Conservation (phyloP, 2,329 filamentous ascomycete genomes). For the Fusarium ambrosium region DNA sequence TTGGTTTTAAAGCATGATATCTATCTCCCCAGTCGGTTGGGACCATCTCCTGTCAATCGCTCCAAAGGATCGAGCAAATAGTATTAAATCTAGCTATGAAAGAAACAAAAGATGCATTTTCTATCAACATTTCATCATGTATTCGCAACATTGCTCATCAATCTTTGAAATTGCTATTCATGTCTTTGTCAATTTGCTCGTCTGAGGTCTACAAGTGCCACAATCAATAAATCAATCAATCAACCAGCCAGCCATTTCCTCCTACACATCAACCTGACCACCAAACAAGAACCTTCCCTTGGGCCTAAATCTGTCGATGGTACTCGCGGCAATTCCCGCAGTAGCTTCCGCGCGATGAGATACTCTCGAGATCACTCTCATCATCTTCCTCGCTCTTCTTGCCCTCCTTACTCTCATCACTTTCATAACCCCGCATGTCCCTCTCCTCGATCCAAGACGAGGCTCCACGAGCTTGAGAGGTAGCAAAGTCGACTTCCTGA, state of each 20-base stretch:
- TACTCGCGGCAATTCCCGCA: conserved; percentile 24
- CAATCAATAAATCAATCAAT: background rate
- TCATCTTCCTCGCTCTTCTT: background rate
- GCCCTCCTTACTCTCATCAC: background rate
- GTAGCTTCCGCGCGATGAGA: conserved; percentile 4
- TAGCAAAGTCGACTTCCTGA: conserved; percentile 50
- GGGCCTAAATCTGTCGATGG: conserved; percentile 13
- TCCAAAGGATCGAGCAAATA: conserved; percentile 15
- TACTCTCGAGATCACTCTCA: conserved; percentile 27
- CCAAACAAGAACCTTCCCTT: background rate
- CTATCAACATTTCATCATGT: background rate
- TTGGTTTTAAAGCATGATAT: conserved; percentile 21
- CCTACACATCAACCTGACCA: background rate
- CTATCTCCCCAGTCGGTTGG: conserved; percentile 12
- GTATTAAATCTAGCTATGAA: background rate
- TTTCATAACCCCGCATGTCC: conserved; percentile 37
- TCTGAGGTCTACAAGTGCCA: background rate
- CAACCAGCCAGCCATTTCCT: background rate
- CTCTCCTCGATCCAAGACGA: background rate
- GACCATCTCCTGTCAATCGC: conserved; percentile 38
- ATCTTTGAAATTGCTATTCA: background rate
- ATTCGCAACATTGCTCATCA: background rate
- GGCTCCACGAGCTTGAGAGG: conserved; percentile 35
- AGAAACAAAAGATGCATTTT: background rate
- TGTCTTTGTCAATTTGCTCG: background rate